Evolutionary conservation across 495 filamentous ascomycete genomes (phyloP).

Genomic region (Staphylotrichum tortipilum): DNA sequence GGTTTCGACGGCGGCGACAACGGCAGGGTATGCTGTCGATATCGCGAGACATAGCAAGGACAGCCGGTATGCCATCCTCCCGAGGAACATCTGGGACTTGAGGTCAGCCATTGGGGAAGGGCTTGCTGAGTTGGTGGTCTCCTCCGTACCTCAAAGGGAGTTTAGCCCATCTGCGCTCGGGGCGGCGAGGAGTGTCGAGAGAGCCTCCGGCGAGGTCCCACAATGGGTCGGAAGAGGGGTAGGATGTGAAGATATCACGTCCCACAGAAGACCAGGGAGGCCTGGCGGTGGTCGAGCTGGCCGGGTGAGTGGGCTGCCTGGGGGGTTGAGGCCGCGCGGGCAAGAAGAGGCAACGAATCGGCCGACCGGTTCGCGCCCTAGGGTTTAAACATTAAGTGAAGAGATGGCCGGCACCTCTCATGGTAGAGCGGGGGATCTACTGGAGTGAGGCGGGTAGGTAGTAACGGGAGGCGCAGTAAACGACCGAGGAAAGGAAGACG

Average conservation of each 20-base stretch:
- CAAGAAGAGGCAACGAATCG: constrained; percentile 8
- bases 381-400: constrained; percentile 23
- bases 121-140: not conserved
- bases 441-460: not conserved
- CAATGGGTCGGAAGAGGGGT: not conserved
- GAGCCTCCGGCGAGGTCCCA: not conserved
- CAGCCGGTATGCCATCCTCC: constrained; percentile 39
- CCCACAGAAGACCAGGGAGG: no score
- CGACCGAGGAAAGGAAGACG: not conserved
- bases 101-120: constrained; percentile 1
- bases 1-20: constrained; percentile 17
- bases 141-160: constrained; percentile 11
- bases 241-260: not conserved
- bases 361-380: constrained; percentile 25
- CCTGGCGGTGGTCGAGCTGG: not conserved
- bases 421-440: constrained; percentile 13
- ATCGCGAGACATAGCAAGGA: constrained; percentile 24
- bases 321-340: constrained; percentile 12
- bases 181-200: constrained; percentile 7
- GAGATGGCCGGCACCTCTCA: constrained; percentile 35
- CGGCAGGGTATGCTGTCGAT: constrained; percentile 26
- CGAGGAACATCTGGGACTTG: constrained; percentile 27
- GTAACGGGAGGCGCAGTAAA: no score
- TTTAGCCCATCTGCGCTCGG: constrained; percentile 7
- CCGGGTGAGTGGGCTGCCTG: constrained; percentile 5